phyloP scores from a whole-genome alignment of 192 early-diverging fungal genomes.

The Physocladia obscura region DNA sequence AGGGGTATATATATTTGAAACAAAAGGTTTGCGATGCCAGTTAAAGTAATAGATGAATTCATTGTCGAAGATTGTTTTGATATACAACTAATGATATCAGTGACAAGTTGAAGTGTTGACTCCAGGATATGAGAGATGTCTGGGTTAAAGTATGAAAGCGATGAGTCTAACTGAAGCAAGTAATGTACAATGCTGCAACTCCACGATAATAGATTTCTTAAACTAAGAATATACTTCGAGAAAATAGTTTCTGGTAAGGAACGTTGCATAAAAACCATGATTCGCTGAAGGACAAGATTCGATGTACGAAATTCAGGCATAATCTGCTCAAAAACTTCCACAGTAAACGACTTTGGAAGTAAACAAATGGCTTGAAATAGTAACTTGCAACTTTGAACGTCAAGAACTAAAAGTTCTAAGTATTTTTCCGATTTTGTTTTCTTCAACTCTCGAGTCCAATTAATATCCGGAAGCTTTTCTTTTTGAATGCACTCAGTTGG shows the following conservation, averaged over 20 bases:
- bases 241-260: background rate
- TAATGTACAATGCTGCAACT: conserved; percentile 1
- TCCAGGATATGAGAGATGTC: background rate
- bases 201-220: background rate
- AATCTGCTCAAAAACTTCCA: background rate
- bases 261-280: background rate
- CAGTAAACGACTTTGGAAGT: background rate
- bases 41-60: background rate
- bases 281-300: background rate
- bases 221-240: no score
- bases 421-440: background rate
- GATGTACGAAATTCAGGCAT: background rate
- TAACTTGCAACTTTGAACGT: background rate
- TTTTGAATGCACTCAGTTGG: background rate
- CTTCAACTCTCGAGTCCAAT: background rate
- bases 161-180: conserved; percentile 5
- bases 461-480: background rate
- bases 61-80: background rate
- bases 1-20: conserved; percentile 14
- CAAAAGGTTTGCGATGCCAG: background rate
- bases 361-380: background rate
- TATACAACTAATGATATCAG: background rate
- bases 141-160: background rate
- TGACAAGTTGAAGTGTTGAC: conserved; percentile 8
- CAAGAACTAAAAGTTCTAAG: background rate